Percentiles rank a stretch among this genome's conserved stretches.
These are phyloP conservation scores for Calycina herbarum DNA, from an alignment of 2,329 filamentous ascomycete genomes.

Conservation along the genomic window DNA sequence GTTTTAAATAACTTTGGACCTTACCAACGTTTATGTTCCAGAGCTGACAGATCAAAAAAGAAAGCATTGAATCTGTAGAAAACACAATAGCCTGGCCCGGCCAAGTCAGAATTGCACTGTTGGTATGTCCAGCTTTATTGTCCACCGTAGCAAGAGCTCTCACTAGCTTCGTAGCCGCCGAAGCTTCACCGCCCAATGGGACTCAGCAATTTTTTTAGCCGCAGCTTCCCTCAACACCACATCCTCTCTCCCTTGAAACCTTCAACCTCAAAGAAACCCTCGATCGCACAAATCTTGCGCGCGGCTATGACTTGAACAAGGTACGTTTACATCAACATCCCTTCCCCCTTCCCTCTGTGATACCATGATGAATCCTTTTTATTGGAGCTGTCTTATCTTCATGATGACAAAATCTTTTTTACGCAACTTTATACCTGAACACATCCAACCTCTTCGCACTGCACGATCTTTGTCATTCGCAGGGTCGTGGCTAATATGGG, in stretches of 20 bases:
- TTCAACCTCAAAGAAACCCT: neutral
- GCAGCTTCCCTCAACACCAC: neutral
- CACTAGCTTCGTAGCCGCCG: neutral
- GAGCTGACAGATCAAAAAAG: neutral
- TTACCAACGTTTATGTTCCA: no score
- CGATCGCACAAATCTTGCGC: neutral
- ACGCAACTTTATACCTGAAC: conserved; percentile 36
- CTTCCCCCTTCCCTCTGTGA: conserved; percentile 4
- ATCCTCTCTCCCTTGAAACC: neutral
- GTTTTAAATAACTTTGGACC: no score
- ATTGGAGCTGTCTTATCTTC: conserved; percentile 42
- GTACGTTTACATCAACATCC: conserved; percentile 22
- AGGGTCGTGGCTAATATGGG: conserved; percentile 3
- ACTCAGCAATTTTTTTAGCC: neutral
- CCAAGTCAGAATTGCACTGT: neutral
- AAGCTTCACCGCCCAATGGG: neutral
- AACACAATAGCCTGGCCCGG: neutral
- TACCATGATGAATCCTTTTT: conserved; percentile 33
- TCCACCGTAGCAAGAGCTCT: neutral
- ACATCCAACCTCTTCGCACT: conserved; percentile 15
- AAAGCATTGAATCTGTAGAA: neutral
- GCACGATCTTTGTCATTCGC: neutral
- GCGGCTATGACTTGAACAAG: conserved; percentile 16
- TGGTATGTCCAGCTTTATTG: neutral
- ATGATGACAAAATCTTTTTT: conserved; percentile 36